Conservation (phyloP, 305 asterid genomes). For the Solanum chacoense region DNA sequence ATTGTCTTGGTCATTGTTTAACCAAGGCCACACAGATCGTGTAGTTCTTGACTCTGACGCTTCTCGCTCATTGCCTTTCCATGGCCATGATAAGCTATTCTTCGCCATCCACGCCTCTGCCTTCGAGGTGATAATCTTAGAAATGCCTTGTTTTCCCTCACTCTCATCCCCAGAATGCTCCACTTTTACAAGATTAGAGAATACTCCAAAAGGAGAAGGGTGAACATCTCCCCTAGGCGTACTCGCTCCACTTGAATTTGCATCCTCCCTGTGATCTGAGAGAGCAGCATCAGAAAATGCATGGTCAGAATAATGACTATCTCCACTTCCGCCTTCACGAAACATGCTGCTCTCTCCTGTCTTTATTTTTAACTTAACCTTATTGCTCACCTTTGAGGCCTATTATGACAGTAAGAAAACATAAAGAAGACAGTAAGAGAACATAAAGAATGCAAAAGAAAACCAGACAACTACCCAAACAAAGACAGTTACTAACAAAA, state of each 20-base stretch:
- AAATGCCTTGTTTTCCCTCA: conserved; percentile 54
- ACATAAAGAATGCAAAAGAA: neutral
- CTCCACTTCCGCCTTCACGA: conserved; percentile 63
- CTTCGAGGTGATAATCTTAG: conserved; percentile 53
- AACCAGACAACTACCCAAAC: neutral
- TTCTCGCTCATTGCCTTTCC: conserved; percentile 73
- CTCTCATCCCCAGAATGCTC: conserved; percentile 48
- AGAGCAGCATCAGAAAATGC: conserved; percentile 32
- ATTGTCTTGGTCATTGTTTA: conserved; percentile 46
- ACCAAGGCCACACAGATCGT: conserved; percentile 68
- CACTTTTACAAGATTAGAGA: conserved; percentile 19
- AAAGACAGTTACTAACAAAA: conserved; percentile 44
- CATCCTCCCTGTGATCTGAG: conserved; percentile 70
- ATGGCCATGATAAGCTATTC: conserved; percentile 70
- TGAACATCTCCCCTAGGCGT: conserved; percentile 73
- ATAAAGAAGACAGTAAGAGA: neutral
- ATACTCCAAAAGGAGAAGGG: conserved; percentile 66
- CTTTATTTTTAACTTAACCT: conserved; percentile 72
- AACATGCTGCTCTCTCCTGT: conserved; percentile 33
- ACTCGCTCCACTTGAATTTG: conserved; percentile 79
- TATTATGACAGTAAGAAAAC: conserved; percentile 9
- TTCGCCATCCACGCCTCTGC: conserved; percentile 84
- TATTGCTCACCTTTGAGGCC: conserved; percentile 80
- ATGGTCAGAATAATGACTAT: conserved; percentile 57
- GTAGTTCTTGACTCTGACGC: conserved; percentile 44